Base-by-base conservation (phyloP, 306 rosid species). In the Vigna radiata region DNA sequence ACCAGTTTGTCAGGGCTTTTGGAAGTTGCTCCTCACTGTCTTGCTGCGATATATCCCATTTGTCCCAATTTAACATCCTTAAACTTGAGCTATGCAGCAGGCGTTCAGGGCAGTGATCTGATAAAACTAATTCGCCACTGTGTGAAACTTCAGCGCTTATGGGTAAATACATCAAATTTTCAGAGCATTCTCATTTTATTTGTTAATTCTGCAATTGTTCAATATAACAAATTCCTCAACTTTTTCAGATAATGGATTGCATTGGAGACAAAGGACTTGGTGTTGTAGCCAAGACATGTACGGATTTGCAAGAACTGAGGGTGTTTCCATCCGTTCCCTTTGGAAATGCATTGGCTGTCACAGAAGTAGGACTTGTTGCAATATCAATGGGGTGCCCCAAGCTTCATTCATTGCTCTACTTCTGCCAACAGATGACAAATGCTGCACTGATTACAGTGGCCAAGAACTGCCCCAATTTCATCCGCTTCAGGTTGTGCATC, bases 371-470 rank as follows among this genome's bases (percentile, higher is more conserved):
- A 29, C 85, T 95, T 47, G 95, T 95, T 48, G 91, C 96, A 17
- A 90, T 95, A 78, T 92, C 98, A 13, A 39, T 2, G 46, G 97
- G 96, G 43, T 95, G 98, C 81, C 93, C 89, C 11, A 95, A 89
- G 87, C 93, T 95, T 75, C 89, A 92, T 68, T 92, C 98, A 1
- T 52, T 95, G 68, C 88, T 95, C 18, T 95, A 95, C 68, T 90
- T 90, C 84, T 95, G 98, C 82, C 90, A 90, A 83, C 97, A 87
- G 87, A 95, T 95, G 96, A 92, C 98, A 15, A 95, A 95, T 85
- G 97, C 97, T 62, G 98, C 95, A 15, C 98, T 95, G 54, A 86
- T 85, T 50, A 82, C 95, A 0, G 96, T 95, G 19, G 98, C 97
- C 0, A 95, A 89, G 81, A 92, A 92, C 88, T 89, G 96, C 76